Percentiles rank a stretch among this genome's conserved stretches.
Conservation (phyloP, 2,329 filamentous ascomycete genomes). For the Ophiostoma piceae region DNA sequence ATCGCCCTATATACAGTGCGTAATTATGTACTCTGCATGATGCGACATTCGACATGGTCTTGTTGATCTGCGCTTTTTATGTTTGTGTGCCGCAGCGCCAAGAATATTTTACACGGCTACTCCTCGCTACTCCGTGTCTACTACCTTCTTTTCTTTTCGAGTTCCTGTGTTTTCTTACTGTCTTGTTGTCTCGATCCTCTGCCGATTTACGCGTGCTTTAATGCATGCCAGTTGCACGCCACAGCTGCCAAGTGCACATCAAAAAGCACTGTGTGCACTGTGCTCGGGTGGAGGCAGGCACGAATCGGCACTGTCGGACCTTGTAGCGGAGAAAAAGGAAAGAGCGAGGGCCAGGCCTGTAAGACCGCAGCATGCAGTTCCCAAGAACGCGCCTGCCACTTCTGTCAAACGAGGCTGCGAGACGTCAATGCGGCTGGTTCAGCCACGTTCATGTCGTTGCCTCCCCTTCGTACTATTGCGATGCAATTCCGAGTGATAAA, state of each 20-base stretch:
- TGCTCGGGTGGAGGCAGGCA: slow-evolving; percentile 1
- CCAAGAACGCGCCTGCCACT: neutral
- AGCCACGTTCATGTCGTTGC: neutral
- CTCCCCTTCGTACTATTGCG: neutral
- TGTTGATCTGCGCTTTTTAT: neutral
- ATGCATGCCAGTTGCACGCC: neutral
- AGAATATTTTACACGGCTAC: neutral
- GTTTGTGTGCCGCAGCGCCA: slow-evolving; percentile 2
- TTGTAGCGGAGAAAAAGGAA: neutral
- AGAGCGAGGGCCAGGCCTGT: neutral
- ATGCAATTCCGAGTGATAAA: neutral
- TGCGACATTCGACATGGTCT: neutral
- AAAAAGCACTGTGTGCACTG: neutral
- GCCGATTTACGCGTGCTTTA: neutral
- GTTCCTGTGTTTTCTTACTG: neutral
- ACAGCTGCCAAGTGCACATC: neutral
- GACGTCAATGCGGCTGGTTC: neutral
- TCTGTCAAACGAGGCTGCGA: slow-evolving; percentile 8
- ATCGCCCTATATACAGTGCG: neutral
- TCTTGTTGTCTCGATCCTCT: neutral
- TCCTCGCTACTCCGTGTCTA: neutral
- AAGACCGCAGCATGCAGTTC: neutral
- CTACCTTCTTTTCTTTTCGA: neutral
- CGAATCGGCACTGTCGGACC: slow-evolving; percentile 9
- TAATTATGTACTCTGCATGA: neutral